Evolutionary conservation across 495 filamentous ascomycete genomes (phyloP).

Genomic region (Astrothelium macrocarpum): DNA sequence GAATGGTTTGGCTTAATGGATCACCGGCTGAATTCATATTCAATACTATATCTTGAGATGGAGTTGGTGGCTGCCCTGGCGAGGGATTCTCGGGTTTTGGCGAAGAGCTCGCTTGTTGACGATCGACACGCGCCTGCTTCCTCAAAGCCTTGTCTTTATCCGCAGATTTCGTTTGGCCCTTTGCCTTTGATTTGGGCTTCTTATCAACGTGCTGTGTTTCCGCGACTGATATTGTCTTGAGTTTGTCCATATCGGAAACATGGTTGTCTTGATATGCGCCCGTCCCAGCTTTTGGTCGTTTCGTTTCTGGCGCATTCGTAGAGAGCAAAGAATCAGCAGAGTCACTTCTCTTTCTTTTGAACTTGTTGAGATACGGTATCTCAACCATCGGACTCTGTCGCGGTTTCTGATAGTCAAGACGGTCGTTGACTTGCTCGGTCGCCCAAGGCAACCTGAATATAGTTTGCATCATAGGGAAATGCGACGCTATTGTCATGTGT

Average conservation of each 20-base stretch:
- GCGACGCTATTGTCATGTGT: conserved; percentile 4
- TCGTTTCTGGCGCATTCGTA: conserved; percentile 18
- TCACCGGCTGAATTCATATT: neutral
- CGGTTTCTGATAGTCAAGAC: conserved; percentile 5
- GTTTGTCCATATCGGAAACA: neutral
- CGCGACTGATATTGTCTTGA: neutral
- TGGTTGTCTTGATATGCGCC: neutral
- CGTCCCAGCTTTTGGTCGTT: conserved; percentile 21
- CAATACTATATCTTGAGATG: conserved; percentile 1
- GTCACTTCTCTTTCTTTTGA: conserved; percentile 29
- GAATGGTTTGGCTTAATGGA: conserved; percentile 1
- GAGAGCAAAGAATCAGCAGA: conserved; percentile 23
- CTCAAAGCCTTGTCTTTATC: conserved; percentile 2
- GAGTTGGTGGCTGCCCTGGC: conserved; percentile 9
- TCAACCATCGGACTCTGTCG: conserved; percentile 26
- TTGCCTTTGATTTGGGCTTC: neutral
- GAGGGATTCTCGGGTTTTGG: conserved; percentile 1
- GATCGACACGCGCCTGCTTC: conserved; percentile 3
- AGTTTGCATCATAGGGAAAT: conserved; percentile 29
- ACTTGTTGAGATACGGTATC: conserved; percentile 27
- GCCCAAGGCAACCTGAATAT: conserved; percentile 34
- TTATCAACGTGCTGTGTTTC: neutral
- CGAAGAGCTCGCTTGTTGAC: neutral
- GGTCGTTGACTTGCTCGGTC: conserved; percentile 26
- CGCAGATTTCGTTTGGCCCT: neutral